These are phyloP conservation scores for Lasiodiplodia citricola DNA, from an alignment of 2,329 filamentous ascomycete species.

Conservation along the genomic window DNA sequence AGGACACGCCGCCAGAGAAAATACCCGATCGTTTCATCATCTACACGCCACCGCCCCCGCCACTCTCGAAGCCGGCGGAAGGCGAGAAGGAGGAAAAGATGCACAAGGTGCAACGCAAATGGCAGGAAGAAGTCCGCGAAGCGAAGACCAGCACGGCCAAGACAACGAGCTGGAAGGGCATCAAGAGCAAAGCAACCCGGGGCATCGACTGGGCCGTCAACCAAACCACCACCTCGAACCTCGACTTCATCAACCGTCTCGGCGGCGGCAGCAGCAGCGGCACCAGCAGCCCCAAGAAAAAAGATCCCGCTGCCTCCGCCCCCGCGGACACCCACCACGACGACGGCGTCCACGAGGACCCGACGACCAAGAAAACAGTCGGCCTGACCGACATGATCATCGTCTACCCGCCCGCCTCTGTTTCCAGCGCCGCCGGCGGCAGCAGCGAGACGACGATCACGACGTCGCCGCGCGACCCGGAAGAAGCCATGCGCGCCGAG, in stretches of 20 bases:
- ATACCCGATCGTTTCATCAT: slow-evolving; percentile 51
- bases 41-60: slow-evolving; percentile 52
- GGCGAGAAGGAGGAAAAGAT: slow-evolving; percentile 50
- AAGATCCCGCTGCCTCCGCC: neutral
- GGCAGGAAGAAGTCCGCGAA: slow-evolving; percentile 52
- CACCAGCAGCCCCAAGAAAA: neutral
- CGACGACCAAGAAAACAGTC: slow-evolving; percentile 42
- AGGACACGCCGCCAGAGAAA: slow-evolving; percentile 37
- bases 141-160: slow-evolving; percentile 50
- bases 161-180: slow-evolving; percentile 48
- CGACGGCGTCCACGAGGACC: slow-evolving; percentile 9
- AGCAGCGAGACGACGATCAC: slow-evolving; percentile 30
- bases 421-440: neutral
- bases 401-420: slow-evolving; percentile 42
- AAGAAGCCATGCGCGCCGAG: slow-evolving; percentile 45
- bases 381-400: slow-evolving; percentile 49
- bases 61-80: slow-evolving; percentile 46
- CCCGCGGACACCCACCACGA: neutral
- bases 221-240: slow-evolving; percentile 47
- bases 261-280: slow-evolving; percentile 27
- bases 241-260: slow-evolving; percentile 53
- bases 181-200: slow-evolving; percentile 49
- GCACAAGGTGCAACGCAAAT: slow-evolving; percentile 52
- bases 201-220: slow-evolving; percentile 49
- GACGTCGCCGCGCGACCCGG: slow-evolving; percentile 29